Percentiles rank a stretch among this genome's conserved stretches.
phyloP scores from a whole-genome alignment of 179 eudicot species.

The Heliamphora ciliata region DNA sequence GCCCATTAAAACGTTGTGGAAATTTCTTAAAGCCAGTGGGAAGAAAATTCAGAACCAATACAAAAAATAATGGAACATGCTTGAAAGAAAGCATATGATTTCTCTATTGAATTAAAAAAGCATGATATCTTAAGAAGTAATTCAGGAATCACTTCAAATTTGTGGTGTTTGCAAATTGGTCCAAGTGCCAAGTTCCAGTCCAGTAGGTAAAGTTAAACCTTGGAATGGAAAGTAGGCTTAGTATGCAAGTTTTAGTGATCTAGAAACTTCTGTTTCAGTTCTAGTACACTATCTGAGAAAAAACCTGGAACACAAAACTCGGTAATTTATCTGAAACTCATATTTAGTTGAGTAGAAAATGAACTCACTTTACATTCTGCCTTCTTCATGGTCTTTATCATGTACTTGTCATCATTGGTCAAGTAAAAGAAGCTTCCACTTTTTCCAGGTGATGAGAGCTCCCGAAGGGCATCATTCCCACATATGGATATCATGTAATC shows the following conservation, averaged over 20 bases:
- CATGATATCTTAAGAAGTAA: not conserved
- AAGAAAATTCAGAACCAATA: not conserved
- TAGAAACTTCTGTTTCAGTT: not conserved
- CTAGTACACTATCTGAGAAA: not conserved
- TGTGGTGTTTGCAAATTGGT: not conserved
- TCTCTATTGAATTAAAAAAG: not conserved
- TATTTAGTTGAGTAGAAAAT: not conserved
- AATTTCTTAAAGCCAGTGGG: not conserved
- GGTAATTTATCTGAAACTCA: not conserved
- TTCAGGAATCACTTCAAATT: not conserved
- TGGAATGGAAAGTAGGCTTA: not conserved
- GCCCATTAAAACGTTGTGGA: not conserved
- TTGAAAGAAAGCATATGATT: not conserved
- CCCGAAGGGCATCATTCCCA: slow-evolving; percentile 87
- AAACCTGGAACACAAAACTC: not conserved
- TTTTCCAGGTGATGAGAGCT: slow-evolving; percentile 96
- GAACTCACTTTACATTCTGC: slow-evolving; percentile 83
- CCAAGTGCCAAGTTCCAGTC: not conserved
- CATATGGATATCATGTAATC: slow-evolving; percentile 94
- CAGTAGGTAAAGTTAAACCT: not conserved
- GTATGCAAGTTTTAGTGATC: not conserved
- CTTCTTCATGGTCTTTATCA: slow-evolving; percentile 93
- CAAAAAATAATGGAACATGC: not conserved
- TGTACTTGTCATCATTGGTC: slow-evolving; percentile 87
- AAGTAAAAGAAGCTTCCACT: slow-evolving; percentile 98